Percentiles rank a stretch among this genome's conserved stretches.
These are phyloP conservation scores for Drechslerella stenobrocha DNA, from an alignment of 2,329 filamentous ascomycete genomes.

Conservation along the genomic window DNA sequence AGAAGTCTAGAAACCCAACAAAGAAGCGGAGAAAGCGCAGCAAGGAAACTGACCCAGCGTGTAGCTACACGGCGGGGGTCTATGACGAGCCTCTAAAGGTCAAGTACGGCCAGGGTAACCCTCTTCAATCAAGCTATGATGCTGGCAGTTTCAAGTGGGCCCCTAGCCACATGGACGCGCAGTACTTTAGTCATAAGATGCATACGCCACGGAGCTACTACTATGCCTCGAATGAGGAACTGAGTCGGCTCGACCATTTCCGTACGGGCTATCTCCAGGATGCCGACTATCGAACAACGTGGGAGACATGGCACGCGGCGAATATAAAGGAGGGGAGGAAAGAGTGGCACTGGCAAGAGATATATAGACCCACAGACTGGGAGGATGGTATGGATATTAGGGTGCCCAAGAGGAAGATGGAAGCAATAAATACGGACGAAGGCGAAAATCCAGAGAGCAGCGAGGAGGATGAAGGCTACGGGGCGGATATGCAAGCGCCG, in stretches of 20 bases:
- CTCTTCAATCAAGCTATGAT: not conserved
- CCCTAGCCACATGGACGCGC: constrained; percentile 5
- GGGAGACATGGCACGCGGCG: not conserved
- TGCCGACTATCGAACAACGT: not conserved
- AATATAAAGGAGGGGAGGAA: not conserved
- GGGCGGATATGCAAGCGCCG: too few relatives aligned
- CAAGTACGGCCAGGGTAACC: not conserved
- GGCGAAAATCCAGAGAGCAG: not conserved
- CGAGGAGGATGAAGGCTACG: too few relatives aligned
- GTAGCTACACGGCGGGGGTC: not conserved
- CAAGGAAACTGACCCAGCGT: not conserved
- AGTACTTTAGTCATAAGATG: constrained; percentile 3
- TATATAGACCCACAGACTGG: constrained; percentile 4
- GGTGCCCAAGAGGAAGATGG: not conserved
- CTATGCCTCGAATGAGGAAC: constrained; percentile 1
- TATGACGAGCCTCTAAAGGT: not conserved
- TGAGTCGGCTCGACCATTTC: constrained; percentile 3
- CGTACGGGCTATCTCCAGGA: not conserved
- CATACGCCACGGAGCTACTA: constrained; percentile 9
- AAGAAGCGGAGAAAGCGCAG: not conserved
- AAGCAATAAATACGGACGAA: not conserved
- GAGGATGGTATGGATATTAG: too few relatives aligned
- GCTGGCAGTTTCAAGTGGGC: constrained; percentile 10
- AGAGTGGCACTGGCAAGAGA: not conserved
- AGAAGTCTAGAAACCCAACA: not conserved